A percentile compares a stretch with the other conserved stretches of the same genome.
Evolutionary conservation across 2,329 filamentous ascomycete genomes (phyloP).

Genomic region (Cercospora janseana): DNA sequence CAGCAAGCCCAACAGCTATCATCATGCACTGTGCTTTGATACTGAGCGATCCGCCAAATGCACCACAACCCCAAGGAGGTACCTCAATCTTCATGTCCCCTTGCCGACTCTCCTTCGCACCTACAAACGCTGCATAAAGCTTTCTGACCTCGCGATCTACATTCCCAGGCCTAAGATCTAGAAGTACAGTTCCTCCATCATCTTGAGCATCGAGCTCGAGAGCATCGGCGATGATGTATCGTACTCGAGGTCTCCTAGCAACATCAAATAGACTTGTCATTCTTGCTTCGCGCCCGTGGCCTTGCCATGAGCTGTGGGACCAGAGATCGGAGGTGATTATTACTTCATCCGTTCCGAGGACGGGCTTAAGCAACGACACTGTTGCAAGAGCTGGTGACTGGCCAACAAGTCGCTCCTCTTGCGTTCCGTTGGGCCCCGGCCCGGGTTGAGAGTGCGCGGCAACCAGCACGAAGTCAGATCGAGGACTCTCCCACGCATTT

Average conservation of each 20-base stretch:
- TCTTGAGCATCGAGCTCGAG: constrained; percentile 2
- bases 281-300: constrained; percentile 15
- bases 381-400: constrained; percentile 18
- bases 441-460: constrained; percentile 18
- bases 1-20: constrained; percentile 19
- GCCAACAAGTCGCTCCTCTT: constrained; percentile 19
- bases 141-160: constrained; percentile 14
- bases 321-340: constrained; percentile 15
- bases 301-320: constrained; percentile 14
- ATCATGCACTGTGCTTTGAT: constrained; percentile 19
- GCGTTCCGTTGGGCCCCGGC: constrained; percentile 17
- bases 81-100: constrained; percentile 12
- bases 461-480: constrained; percentile 7
- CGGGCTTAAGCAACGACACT: constrained; percentile 9
- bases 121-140: constrained; percentile 12
- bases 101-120: constrained; percentile 4
- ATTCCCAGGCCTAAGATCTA: constrained; percentile 4
- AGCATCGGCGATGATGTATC: constrained; percentile 3
- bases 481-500: background rate
- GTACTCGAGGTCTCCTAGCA: background rate
- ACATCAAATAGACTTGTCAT: background rate
- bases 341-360: constrained; percentile 7
- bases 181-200: background rate
- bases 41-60: constrained; percentile 14
- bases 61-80: constrained; percentile 18